These are phyloP conservation scores for Dactylellina sp. DNA, from an alignment of 2,329 filamentous ascomycete genomes.

Conservation along the genomic window DNA sequence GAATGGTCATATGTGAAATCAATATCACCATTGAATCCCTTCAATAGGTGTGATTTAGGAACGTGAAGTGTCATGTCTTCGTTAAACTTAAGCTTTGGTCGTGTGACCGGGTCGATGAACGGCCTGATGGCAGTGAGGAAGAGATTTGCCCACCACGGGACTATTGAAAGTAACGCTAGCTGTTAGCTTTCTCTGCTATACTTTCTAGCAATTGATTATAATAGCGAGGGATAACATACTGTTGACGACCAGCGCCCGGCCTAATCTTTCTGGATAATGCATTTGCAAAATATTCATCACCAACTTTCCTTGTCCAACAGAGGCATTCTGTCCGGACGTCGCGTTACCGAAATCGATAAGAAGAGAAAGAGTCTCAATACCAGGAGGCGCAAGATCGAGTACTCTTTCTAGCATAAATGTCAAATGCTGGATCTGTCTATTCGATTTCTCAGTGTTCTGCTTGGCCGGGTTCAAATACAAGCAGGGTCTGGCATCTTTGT, in stretches of 20 bases:
- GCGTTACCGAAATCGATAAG: constrained; percentile 91
- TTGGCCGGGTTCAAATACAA: constrained; percentile 88
- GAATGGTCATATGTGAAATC: constrained; percentile 92
- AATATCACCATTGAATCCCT: constrained; percentile 79
- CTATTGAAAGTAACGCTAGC: constrained; percentile 67
- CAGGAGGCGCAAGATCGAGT: constrained; percentile 85
- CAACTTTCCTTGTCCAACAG: constrained; percentile 80
- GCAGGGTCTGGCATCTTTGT: constrained; percentile 85
- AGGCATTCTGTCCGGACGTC: constrained; percentile 80
- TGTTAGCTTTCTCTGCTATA: constrained; percentile 22
- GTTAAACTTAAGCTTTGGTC: constrained; percentile 97
- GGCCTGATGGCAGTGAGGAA: constrained; percentile 97
- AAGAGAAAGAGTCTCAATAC: constrained; percentile 86
- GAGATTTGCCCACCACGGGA: constrained; percentile 85
- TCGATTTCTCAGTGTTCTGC: constrained; percentile 90
- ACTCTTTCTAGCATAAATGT: constrained; percentile 95
- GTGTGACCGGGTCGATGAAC: constrained; percentile 94
- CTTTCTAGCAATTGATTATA: not conserved
- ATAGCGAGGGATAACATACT: too few species aligned
- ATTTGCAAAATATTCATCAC: constrained; percentile 92
- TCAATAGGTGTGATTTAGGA: constrained; percentile 83
- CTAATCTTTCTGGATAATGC: constrained; percentile 93
- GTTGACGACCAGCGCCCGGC: constrained; percentile 88
- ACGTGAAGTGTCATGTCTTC: constrained; percentile 87
- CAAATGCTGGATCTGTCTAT: constrained; percentile 89